Conservation (phyloP, 345 rosid genomes). For the Eucalyptus curtisii region DNA sequence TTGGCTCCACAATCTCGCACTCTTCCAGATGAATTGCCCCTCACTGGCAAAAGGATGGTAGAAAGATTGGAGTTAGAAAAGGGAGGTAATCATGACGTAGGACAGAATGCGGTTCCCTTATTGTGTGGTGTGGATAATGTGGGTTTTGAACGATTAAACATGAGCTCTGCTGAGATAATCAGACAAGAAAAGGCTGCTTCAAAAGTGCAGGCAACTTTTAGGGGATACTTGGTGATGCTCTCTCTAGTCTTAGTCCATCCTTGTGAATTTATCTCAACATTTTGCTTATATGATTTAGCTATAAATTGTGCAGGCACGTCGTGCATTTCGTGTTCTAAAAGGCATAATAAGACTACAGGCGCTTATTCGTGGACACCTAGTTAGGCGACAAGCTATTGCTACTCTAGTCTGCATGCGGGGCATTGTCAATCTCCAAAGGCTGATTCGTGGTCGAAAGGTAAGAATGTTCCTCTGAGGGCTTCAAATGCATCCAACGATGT, state of each 20-base stretch:
- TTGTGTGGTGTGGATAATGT: neutral
- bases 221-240: constrained; percentile 5
- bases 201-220: constrained; percentile 5
- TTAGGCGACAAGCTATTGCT: constrained; percentile 23
- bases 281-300: neutral
- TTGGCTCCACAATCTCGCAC: neutral
- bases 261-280: neutral
- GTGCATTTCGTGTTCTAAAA: constrained; percentile 12
- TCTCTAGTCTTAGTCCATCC: neutral
- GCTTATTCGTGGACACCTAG: constrained; percentile 30
- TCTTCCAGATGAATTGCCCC: neutral
- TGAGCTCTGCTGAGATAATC: neutral
- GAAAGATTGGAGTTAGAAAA: neutral
- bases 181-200: neutral
- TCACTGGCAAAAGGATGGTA: neutral
- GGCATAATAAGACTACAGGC: constrained; percentile 36
- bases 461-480: neutral
- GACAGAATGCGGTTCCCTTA: neutral
- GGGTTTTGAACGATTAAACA: neutral
- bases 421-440: neutral
- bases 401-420: constrained; percentile 3
- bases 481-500: neutral
- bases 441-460: neutral
- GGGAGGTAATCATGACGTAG: neutral
- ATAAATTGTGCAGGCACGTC: neutral